Percentiles rank a stretch among this genome's conserved stretches.
phyloP scores from a whole-genome alignment of 1,284 basidiomycete species.

The Cystobasidium sp. region DNA sequence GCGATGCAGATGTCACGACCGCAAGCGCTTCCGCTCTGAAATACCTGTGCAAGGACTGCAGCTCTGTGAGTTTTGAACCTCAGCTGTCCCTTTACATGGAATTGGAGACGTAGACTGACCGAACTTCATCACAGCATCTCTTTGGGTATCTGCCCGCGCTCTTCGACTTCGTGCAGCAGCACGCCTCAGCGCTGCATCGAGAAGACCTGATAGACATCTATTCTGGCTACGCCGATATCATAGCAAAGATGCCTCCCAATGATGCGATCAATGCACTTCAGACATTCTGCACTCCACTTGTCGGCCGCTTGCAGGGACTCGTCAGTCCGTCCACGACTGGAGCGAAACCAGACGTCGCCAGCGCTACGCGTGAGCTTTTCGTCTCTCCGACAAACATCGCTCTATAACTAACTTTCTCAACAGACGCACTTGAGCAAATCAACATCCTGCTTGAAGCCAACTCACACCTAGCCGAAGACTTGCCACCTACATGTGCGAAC shows the following conservation, averaged over 20 bases:
- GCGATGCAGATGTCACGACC: slow-evolving; percentile 69
- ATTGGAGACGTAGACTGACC: slow-evolving; percentile 28
- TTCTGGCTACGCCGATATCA: slow-evolving; percentile 93
- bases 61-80: slow-evolving; percentile 63
- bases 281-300: slow-evolving; percentile 71
- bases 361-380: slow-evolving; percentile 53
- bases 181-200: slow-evolving; percentile 76
- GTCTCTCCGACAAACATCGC: slow-evolving; percentile 36
- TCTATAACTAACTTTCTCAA: slow-evolving; percentile 27
- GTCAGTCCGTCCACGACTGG: slow-evolving; percentile 63
- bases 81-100: background rate
- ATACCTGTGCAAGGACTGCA: slow-evolving; percentile 96
- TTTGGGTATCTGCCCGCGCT: slow-evolving; percentile 89
- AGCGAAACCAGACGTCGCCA: slow-evolving; percentile 66
- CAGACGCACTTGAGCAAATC: slow-evolving; percentile 83
- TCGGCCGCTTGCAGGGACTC: slow-evolving; percentile 59
- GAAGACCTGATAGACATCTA: slow-evolving; percentile 90
- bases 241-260: slow-evolving; percentile 81
- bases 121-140: slow-evolving; percentile 67
- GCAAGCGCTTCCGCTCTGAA: slow-evolving; percentile 96
- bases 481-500: slow-evolving; percentile 77
- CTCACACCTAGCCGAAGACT: slow-evolving; percentile 74
- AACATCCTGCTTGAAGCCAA: slow-evolving; percentile 84
- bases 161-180: slow-evolving; percentile 80
- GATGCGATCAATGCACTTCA: slow-evolving; percentile 80